Base-by-base conservation (phyloP, 352 stramenopile genomes). In the Globisporangium orthogonon region DNA sequence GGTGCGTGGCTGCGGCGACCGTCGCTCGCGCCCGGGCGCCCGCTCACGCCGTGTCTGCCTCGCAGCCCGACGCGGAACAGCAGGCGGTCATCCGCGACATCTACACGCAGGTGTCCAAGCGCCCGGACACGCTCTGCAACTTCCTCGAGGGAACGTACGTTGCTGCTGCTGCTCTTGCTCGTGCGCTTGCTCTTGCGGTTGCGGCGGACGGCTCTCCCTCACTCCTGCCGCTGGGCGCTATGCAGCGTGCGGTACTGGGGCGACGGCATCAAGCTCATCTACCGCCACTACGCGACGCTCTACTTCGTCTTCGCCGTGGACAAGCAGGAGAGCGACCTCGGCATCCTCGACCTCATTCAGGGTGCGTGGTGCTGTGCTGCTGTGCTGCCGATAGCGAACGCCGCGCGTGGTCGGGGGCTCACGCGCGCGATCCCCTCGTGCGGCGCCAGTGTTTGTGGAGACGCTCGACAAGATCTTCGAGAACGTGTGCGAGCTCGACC, bases 271-370 rank as follows among this genome's bases (percentile, higher is more conserved):
- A 99, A 99, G 82, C 83, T 99, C 15, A 99, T 99, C 54, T 99
- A 99, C 72, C 78, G 97, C 50, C 96, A 99, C 74, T 99, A 99
- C 77, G 97, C 97, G 14, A 99, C 97, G 46, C 83, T 99, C 1
- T 99, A 98, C 77, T 99, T 99, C 75, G 96, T 99, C 10, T 99
- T 99, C 79, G 96, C 96, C 0, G 97, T 99, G 31, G 97, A 99
- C 66, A 75, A 95, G 59, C 97, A 99, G 72, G 97, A 99, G 74
- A 98, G 91, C 53, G 97, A 99, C 71, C 81, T 99, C 40, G 97
- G 97, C 39, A 99, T 99, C 61, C 78, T 99, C 17, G 97, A 99
- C 76, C 74, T 99, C 50, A 99, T 99, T 66, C 97, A 99, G 88
- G 97, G 83, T 91, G 67, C 7, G 50, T 54, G 29, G 15, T 52